Conservation (phyloP, 2,329 filamentous ascomycete species). For the Clarireedia homoeocarpa region DNA sequence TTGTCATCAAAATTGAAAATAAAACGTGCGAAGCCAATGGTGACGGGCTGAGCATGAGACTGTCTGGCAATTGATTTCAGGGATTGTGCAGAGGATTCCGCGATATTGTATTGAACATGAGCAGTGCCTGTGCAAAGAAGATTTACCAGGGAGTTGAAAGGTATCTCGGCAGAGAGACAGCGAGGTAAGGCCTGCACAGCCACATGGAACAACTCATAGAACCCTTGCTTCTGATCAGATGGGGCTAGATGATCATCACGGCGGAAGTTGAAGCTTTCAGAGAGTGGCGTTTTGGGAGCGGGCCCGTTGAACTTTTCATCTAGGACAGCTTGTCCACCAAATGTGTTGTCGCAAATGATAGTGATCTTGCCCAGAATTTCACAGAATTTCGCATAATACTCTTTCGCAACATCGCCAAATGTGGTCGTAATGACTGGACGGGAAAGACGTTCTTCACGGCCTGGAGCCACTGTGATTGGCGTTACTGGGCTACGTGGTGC, state of each 20-base stretch:
- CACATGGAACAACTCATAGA: slow-evolving; percentile 91
- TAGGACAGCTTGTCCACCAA: slow-evolving; percentile 88
- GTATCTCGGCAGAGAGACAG: slow-evolving; percentile 85
- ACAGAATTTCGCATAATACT: slow-evolving; percentile 86
- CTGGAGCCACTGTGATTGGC: slow-evolving; percentile 20
- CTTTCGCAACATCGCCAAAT: slow-evolving; percentile 68
- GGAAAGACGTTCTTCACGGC: slow-evolving; percentile 58
- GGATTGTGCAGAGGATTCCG: slow-evolving; percentile 83
- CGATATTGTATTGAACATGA: slow-evolving; percentile 88
- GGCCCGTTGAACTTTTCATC: slow-evolving; percentile 90
- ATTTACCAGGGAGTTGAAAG: slow-evolving; percentile 90
- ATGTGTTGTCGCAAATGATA: slow-evolving; percentile 91
- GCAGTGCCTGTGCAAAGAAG: slow-evolving; percentile 93
- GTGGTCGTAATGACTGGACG: slow-evolving; percentile 51
- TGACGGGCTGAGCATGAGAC: slow-evolving; percentile 88
- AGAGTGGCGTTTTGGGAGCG: slow-evolving; percentile 87
- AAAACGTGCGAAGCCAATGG: slow-evolving; percentile 91
- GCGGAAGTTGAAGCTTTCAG: slow-evolving; percentile 89
- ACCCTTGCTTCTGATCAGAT: slow-evolving; percentile 82
- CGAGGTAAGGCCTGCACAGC: slow-evolving; percentile 91
- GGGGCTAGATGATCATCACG: slow-evolving; percentile 68
- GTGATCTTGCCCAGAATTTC: slow-evolving; percentile 94
- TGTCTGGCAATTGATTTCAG: slow-evolving; percentile 93
- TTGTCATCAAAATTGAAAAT: slow-evolving; percentile 98
- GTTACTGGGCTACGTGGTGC: slow-evolving; percentile 25